These are phyloP conservation scores for Xylaria sp. DNA, from an alignment of 2,329 filamentous ascomycete species.

Conservation along the genomic window DNA sequence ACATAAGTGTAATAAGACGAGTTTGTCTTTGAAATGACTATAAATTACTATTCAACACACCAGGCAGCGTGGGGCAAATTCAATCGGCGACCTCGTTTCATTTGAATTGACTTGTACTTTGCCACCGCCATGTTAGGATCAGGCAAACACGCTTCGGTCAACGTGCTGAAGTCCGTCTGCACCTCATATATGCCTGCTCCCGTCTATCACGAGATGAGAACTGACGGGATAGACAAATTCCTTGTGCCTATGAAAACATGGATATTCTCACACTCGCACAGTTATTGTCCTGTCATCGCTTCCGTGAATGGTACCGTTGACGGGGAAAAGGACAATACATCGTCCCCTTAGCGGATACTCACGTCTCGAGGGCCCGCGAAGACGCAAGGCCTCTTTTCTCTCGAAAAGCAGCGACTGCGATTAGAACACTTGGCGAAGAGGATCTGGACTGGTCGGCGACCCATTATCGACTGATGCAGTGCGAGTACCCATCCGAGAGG, in stretches of 20 bases:
- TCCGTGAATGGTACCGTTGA: neutral
- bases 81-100: neutral
- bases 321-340: neutral
- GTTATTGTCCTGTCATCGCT: neutral
- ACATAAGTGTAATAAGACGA: too few species aligned
- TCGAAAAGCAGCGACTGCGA: conserved; percentile 3
- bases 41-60: neutral
- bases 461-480: conserved; percentile 1
- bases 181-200: neutral
- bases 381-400: neutral
- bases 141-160: neutral
- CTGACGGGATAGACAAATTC: neutral
- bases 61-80: neutral
- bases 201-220: neutral
- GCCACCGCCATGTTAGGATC: neutral
- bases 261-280: conserved; percentile 3
- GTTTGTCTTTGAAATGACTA: too few species aligned
- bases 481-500: neutral
- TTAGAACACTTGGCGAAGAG: neutral
- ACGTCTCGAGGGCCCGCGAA: neutral
- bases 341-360: neutral
- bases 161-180: neutral
- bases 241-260: too few species aligned
- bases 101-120: neutral
- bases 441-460: neutral